phyloP scores from a whole-genome alignment of 2,329 filamentous ascomycete genomes.

The Westerdykella sp. region DNA sequence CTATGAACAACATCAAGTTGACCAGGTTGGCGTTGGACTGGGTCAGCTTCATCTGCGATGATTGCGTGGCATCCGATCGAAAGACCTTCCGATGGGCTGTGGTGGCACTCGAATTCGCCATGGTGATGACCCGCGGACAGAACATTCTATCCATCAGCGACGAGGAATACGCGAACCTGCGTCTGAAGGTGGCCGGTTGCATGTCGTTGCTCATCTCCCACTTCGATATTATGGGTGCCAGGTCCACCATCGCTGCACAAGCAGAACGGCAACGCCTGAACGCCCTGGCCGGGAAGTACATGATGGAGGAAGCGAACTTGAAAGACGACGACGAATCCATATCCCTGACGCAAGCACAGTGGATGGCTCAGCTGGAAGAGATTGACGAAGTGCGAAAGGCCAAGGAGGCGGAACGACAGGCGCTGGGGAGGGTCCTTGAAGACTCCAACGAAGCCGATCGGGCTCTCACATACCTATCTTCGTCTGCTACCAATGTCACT shows the following conservation, averaged over 20 bases:
- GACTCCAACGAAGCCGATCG: constrained; percentile 93
- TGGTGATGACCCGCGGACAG: constrained; percentile 91
- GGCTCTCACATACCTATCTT: constrained; percentile 87
- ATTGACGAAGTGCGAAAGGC: constrained; percentile 75
- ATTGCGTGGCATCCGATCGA: constrained; percentile 87
- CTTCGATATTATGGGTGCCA: constrained; percentile 97
- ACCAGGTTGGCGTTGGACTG: constrained; percentile 91
- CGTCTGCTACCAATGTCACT: constrained; percentile 89
- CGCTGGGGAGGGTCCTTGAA: constrained; percentile 84
- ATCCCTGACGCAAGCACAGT: constrained; percentile 66
- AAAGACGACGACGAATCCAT: constrained; percentile 82
- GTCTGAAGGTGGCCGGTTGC: constrained; percentile 87
- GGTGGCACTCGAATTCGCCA: constrained; percentile 88
- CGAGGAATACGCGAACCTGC: constrained; percentile 74
- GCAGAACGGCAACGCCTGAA: constrained; percentile 87
- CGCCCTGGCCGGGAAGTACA: constrained; percentile 67
- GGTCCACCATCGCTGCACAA: constrained; percentile 87
- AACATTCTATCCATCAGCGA: constrained; percentile 89
- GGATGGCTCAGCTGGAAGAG: constrained; percentile 63
- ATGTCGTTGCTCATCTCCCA: constrained; percentile 97
- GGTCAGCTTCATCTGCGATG: constrained; percentile 97
- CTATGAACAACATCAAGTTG: constrained; percentile 95
- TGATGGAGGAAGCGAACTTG: constrained; percentile 68
- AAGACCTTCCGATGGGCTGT: constrained; percentile 98
- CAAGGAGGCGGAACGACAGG: constrained; percentile 77